phyloP scores from a whole-genome alignment of 768 basidiomycete genomes.

The Pisolithus marmoratus region DNA sequence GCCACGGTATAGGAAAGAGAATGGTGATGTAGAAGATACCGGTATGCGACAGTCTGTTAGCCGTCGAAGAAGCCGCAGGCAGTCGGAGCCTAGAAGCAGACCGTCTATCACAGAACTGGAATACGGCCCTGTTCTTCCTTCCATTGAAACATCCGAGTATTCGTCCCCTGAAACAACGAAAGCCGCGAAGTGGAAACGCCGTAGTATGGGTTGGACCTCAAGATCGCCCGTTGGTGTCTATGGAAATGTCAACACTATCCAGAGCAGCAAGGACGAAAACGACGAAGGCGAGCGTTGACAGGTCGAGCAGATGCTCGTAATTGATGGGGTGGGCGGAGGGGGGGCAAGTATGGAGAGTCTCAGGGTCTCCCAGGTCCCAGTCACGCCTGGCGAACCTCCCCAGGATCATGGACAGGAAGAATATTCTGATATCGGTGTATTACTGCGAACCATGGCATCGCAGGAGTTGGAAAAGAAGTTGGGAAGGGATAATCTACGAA shows the following conservation, averaged over 20 bases:
- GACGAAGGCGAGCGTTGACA: background rate
- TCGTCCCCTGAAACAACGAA: constrained; percentile 22
- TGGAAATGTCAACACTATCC: background rate
- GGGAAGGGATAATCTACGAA: constrained; percentile 11
- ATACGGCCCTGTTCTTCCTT: constrained; percentile 10
- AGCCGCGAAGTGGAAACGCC: constrained; percentile 23
- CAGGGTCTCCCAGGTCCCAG: no score
- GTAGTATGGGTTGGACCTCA: background rate
- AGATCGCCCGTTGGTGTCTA: background rate
- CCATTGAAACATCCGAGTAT: constrained; percentile 17
- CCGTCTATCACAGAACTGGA: constrained; percentile 1
- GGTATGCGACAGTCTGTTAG: background rate
- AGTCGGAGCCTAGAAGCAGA: background rate
- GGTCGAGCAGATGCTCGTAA: no score
- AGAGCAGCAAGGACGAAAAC: background rate
- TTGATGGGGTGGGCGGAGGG: no score
- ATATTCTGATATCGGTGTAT: background rate
- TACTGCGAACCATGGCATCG: constrained; percentile 2
- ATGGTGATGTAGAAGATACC: background rate
- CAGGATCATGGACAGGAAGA: background rate
- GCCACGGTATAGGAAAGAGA: background rate
- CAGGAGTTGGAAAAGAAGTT: constrained; percentile 11
- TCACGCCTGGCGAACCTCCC: no score
- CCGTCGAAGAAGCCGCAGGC: background rate
- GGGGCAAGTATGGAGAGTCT: no score